phyloP scores from a whole-genome alignment of 2,329 filamentous ascomycete genomes.

The Pseudovirgaria hyperparasitica region DNA sequence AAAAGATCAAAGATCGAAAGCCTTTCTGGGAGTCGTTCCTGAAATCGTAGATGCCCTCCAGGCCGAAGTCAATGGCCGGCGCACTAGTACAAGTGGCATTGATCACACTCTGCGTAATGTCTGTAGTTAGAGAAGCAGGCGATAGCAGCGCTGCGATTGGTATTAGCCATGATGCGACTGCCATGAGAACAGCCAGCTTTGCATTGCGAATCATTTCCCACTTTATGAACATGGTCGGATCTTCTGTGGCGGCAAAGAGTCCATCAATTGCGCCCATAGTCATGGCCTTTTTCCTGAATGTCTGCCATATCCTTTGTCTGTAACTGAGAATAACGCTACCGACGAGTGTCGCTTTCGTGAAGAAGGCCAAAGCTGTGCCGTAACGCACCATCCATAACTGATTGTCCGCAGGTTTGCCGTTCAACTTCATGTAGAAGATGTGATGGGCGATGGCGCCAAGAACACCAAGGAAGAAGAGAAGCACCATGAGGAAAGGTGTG shows the following conservation, averaged over 20 bases:
- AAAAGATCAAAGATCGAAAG: constrained; percentile 17
- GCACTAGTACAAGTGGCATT: constrained; percentile 15
- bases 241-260: constrained; percentile 22
- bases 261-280: constrained; percentile 25
- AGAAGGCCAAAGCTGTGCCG: constrained; percentile 25
- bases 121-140: constrained; percentile 21
- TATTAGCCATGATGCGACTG: constrained; percentile 21
- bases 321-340: constrained; percentile 22
- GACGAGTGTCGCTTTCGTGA: constrained; percentile 23
- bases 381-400: constrained; percentile 22
- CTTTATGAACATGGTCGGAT: constrained; percentile 21
- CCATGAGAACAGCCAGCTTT: constrained; percentile 24
- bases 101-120: constrained; percentile 11
- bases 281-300: constrained; percentile 22
- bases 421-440: constrained; percentile 18
- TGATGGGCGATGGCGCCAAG: constrained; percentile 22
- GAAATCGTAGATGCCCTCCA: constrained; percentile 18
- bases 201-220: constrained; percentile 22
- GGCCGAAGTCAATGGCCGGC: constrained; percentile 18
- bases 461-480: constrained; percentile 18
- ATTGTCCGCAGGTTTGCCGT: constrained; percentile 16
- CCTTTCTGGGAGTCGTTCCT: constrained; percentile 8
- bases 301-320: constrained; percentile 25
- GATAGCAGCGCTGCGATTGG: constrained; percentile 24
- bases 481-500: constrained; percentile 17